These are phyloP conservation scores for Tolypocladium ophioglossoides DNA, from an alignment of 2,329 filamentous ascomycete species.

Conservation along the genomic window DNA sequence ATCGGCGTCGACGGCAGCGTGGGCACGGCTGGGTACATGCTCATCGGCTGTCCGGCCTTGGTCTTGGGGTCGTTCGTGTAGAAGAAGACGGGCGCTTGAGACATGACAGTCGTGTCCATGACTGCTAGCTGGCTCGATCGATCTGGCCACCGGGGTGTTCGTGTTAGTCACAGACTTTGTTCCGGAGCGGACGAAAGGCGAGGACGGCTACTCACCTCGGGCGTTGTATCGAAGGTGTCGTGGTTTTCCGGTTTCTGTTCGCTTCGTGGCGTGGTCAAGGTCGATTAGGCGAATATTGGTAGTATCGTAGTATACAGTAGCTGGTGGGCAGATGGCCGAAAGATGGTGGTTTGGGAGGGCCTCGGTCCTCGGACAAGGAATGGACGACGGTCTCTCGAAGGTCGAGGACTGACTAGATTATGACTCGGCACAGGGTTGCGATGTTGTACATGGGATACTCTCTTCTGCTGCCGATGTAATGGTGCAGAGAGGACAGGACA, in stretches of 20 bases:
- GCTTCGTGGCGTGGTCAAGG: slow-evolving; percentile 6
- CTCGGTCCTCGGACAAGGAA: slow-evolving; percentile 23
- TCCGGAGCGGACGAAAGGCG: not conserved
- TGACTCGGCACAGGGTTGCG: slow-evolving; percentile 16
- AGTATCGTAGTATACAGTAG: slow-evolving; percentile 5
- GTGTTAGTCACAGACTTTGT: not conserved
- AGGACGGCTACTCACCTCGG: not conserved
- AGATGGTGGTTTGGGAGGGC: slow-evolving; percentile 6
- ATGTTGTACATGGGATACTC: slow-evolving; percentile 18
- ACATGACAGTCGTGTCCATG: slow-evolving; percentile 57
- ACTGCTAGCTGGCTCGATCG: slow-evolving; percentile 18
- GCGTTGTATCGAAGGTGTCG: not conserved
- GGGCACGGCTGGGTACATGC: slow-evolving; percentile 40
- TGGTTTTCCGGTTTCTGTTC: not conserved
- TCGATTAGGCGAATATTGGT: slow-evolving; percentile 6
- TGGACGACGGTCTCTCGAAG: slow-evolving; percentile 30
- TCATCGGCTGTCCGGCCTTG: slow-evolving; percentile 26
- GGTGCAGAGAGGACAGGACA: slow-evolving; percentile 11
- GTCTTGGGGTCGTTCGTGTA: slow-evolving; percentile 68
- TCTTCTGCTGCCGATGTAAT: not conserved
- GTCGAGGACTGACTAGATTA: slow-evolving; percentile 20
- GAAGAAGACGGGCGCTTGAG: slow-evolving; percentile 68
- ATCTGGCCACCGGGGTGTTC: not conserved
- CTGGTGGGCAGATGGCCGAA: slow-evolving; percentile 1
- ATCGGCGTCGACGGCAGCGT: slow-evolving; percentile 52